Conservation (phyloP, 1,139 yeast genomes). For the Pichia sp. region DNA sequence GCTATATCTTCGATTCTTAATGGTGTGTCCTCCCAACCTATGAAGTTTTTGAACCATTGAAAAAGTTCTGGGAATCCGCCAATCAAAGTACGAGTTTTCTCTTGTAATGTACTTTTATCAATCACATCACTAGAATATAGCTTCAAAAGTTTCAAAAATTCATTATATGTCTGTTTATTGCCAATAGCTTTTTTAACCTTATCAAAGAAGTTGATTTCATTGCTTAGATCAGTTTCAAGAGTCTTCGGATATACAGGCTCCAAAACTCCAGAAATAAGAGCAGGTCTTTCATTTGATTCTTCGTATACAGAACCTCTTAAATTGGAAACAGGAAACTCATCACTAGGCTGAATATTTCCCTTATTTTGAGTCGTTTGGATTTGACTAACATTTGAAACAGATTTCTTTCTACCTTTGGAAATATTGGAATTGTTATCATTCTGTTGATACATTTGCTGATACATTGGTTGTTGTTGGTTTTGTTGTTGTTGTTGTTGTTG, state of each 20-base stretch:
- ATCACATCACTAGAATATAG: conserved; percentile 85
- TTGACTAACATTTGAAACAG: conserved; percentile 12
- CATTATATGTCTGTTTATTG: conserved; percentile 83
- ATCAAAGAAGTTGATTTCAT: conserved; percentile 86
- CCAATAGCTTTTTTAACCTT: conserved; percentile 86
- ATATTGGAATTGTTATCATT: conserved; percentile 1
- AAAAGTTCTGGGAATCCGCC: conserved; percentile 75
- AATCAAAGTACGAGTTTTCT: conserved; percentile 75
- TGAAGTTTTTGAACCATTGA: conserved; percentile 88
- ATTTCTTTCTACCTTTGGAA: conserved; percentile 10
- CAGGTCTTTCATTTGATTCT: conserved; percentile 43
- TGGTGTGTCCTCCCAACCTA: conserved; percentile 75
- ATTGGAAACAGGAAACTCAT: conserved; percentile 49
- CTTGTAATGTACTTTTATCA: conserved; percentile 74
- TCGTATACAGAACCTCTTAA: conserved; percentile 32
- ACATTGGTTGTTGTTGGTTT: conserved; percentile 18
- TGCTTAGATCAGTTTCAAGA: conserved; percentile 57
- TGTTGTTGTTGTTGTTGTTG: conserved; percentile 14
- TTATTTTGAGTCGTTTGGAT: conserved; percentile 16
- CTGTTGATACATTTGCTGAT: conserved; percentile 10
- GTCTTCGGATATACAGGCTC: conserved; percentile 74
- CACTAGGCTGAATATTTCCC: conserved; percentile 26
- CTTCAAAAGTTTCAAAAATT: conserved; percentile 79
- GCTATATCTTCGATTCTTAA: conserved; percentile 79
- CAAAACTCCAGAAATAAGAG: conserved; percentile 77